Evolutionary conservation across 108 stramenopile genomes (phyloP).

Genomic region (Schizochytrium sp.): DNA sequence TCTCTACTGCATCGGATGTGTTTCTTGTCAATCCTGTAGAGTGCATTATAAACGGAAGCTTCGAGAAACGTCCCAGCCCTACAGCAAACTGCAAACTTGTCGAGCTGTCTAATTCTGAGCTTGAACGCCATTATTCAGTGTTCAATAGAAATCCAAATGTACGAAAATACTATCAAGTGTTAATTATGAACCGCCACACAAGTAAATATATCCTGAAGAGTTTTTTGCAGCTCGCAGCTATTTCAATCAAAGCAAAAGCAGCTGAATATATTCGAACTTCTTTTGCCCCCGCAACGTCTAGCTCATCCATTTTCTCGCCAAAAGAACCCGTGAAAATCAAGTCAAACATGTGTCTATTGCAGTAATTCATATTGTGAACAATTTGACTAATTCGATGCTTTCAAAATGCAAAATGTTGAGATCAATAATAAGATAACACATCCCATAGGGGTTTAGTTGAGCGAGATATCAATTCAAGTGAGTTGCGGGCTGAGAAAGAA

Average conservation of each 20-base stretch:
- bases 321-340: too few relatives aligned
- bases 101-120: not conserved
- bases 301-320: too few relatives aligned
- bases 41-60: not conserved
- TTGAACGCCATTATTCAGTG: not conserved
- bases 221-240: not conserved
- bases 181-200: conserved; percentile 3
- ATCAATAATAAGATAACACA: too few relatives aligned
- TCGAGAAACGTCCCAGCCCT: not conserved
- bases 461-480: too few relatives aligned
- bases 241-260: not conserved
- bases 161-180: not conserved
- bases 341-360: too few relatives aligned
- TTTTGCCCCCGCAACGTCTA: not conserved
- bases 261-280: not conserved
- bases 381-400: too few relatives aligned
- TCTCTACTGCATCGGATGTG: not conserved
- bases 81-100: not conserved
- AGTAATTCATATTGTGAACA: too few relatives aligned
- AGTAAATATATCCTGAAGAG: not conserved
- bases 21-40: not conserved
- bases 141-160: not conserved
- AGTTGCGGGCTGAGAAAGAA: too few relatives aligned
- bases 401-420: too few relatives aligned
- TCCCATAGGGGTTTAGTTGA: too few relatives aligned